phyloP scores from a whole-genome alignment of 768 basidiomycete species.

The Naematelia aurantialba region DNA sequence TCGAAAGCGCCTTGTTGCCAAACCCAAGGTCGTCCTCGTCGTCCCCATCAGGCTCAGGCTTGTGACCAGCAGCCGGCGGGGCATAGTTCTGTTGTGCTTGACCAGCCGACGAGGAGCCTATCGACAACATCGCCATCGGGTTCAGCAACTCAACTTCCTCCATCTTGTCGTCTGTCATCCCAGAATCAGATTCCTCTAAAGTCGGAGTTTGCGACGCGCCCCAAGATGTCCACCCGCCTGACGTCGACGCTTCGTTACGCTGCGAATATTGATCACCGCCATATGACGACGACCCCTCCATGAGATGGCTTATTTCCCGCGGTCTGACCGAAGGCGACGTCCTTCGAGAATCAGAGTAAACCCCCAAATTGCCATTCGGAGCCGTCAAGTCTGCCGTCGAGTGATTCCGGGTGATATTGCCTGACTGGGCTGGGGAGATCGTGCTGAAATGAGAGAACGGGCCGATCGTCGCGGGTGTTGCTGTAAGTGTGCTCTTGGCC shows the following conservation, averaged over 20 bases:
- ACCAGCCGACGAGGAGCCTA: constrained; percentile 10
- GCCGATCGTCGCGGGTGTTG: constrained; percentile 54
- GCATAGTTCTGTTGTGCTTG: constrained; percentile 7
- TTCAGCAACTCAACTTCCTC: constrained; percentile 38
- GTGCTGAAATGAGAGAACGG: constrained; percentile 91
- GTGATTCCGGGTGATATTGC: constrained; percentile 31
- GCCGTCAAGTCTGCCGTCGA: constrained; percentile 34
- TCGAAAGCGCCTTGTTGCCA: constrained; percentile 62
- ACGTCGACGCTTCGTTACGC: constrained; percentile 4
- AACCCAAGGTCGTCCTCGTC: constrained; percentile 87
- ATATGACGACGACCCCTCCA: constrained; percentile 22
- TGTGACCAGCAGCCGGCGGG: constrained; percentile 8
- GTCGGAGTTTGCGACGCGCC: background rate
- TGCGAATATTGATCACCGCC: constrained; percentile 3
- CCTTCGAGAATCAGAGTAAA: constrained; percentile 19
- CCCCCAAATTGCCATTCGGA: constrained; percentile 21
- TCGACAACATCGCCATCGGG: constrained; percentile 39
- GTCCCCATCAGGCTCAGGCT: constrained; percentile 53
- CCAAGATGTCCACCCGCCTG: constrained; percentile 56
- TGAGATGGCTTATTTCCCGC: constrained; percentile 16
- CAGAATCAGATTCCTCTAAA: background rate
- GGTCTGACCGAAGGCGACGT: constrained; percentile 35
- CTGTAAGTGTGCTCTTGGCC: constrained; percentile 16
- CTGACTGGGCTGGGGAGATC: constrained; percentile 63
- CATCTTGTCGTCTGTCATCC: background rate